phyloP scores from a whole-genome alignment of 2,329 filamentous ascomycete species.

The Monilinia fructicola region DNA sequence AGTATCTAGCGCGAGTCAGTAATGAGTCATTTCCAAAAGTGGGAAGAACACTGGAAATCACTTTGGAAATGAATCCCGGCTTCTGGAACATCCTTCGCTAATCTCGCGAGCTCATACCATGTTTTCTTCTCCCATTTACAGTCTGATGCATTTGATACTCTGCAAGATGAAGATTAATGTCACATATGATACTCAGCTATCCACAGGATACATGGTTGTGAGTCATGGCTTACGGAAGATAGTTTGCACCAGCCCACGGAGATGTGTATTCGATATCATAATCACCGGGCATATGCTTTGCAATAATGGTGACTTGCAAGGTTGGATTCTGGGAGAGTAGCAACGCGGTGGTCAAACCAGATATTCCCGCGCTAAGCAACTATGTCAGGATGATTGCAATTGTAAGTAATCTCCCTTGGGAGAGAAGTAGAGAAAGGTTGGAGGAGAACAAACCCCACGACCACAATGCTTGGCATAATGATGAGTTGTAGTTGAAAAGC shows the following conservation, averaged over 20 bases:
- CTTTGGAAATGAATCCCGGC: slow-evolving; percentile 79
- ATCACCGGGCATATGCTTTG: slow-evolving; percentile 92
- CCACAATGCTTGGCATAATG: slow-evolving; percentile 43
- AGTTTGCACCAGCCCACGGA: slow-evolving; percentile 85
- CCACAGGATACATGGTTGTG: slow-evolving; percentile 11
- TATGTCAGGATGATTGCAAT: slow-evolving; percentile 11
- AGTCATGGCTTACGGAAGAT: slow-evolving; percentile 60
- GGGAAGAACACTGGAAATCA: slow-evolving; percentile 36
- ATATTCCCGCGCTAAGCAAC: slow-evolving; percentile 58
- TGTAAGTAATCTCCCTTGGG: neutral
- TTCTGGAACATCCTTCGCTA: slow-evolving; percentile 67
- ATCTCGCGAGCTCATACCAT: slow-evolving; percentile 60
- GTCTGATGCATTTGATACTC: slow-evolving; percentile 28
- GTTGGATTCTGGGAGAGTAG: slow-evolving; percentile 56
- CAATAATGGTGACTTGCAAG: slow-evolving; percentile 67
- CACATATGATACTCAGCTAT: slow-evolving; percentile 5
- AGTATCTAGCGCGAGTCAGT: slow-evolving; percentile 43
- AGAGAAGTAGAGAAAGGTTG: slow-evolving; percentile 27
- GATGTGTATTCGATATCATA: slow-evolving; percentile 89
- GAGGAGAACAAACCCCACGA: slow-evolving; percentile 39
- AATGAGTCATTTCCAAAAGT: neutral
- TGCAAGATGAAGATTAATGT: slow-evolving; percentile 38
- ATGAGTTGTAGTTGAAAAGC: neutral
- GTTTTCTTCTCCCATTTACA: slow-evolving; percentile 62
- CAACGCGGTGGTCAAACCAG: slow-evolving; percentile 64